Evolutionary conservation across 2,329 filamentous ascomycete species (phyloP), one percentile per base, ranked within the genome.

Genomic region (Cadophora gregata): DNA sequence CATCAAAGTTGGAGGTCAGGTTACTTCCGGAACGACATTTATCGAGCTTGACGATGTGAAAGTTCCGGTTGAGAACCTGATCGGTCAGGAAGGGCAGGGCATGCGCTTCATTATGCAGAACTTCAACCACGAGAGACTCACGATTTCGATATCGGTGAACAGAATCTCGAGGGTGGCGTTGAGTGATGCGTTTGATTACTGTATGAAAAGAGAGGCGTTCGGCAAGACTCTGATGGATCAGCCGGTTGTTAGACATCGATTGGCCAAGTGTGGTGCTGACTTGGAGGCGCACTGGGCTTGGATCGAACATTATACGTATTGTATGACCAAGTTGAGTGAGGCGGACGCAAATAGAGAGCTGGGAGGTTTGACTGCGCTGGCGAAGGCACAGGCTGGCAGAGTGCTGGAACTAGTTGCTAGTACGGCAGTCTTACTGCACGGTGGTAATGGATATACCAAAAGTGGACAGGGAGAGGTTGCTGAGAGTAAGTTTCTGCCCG

Each of bases 21-120:
- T 86, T 51, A 83, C 84, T 0, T 86, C 86, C 0, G 91, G 90
- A 2, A 93, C 90, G 1, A 92, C 91, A 0, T 93, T 87, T 77
- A 93, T 93, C 72, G 89, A 92, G 75, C 82, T 93, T 1, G 90
- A 93, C 73, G 89, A 93, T 62, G 91, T 93, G 24, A 84, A 86
- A 65, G 90, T 93, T 0, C 90, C 90, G 0, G 84, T 87, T 0
- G 85, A 86, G 73, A 93, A 93, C 75, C 78, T 93, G 8, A 86
- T 93, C 65, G 91, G 90, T 3, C 72, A 82, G 24, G 90, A 93
- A 76, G 90, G 90, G 12, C 80, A 85, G 73, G 91, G 91, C 5
- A 93, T 93, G 90, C 84, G 82, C 66, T 91, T 91, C 74, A 86
- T 91, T 74, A 92, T 91, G 89, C 89, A 86, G 63, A 92, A 93